Evolutionary conservation across 2,329 filamentous ascomycete species (phyloP), one percentile per base, ranked within the genome.

Genomic region (Arthroderma sp.): DNA sequence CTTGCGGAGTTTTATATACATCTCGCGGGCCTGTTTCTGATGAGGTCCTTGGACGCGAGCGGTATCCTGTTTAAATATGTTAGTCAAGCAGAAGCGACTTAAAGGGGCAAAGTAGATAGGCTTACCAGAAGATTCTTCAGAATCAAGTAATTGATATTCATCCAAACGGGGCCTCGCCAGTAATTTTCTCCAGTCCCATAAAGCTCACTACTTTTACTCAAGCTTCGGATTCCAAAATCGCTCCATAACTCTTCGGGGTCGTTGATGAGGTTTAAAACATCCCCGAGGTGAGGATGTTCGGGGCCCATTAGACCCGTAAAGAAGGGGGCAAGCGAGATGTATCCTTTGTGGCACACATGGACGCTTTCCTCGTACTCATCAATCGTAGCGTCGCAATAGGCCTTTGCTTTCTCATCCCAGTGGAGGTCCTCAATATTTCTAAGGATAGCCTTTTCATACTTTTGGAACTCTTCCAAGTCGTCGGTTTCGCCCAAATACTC

Each of bases 181-280:
- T 98, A 98, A 64, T 98, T 95, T 69, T 98, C 91, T 1, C 73
- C 85, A 0, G 87, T 94, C 36, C 82, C 86, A 62, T 95, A 96
- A 49, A 86, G 77, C 56, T 82, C 72, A 57, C 89, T 83, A 55
- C 78, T 78, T 66, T 82, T 83, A 66, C 87, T 94, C 62, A 98
- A 64, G 64, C 87, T 94, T 49, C 89, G 76, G 50, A 98, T 76
- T n/a, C 91, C 91, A 56, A 84, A 80, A 2, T 81, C 74, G 58
- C 83, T 94, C 79, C 88, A 96, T n/a, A 98, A 70, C 58, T 95
- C 82, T 4, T 87, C 75, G 51, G 86, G 79, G 56, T 94, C 80
- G 9, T 73, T 77, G 32, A 98, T 77, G 36, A 95, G 69, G 51
- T 89, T 80, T 42, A 96, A 68, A 2, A 88, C 71, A 53, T 77